phyloP scores from a whole-genome alignment of 164 flowering plant species.

The Vitis cinerea region DNA sequence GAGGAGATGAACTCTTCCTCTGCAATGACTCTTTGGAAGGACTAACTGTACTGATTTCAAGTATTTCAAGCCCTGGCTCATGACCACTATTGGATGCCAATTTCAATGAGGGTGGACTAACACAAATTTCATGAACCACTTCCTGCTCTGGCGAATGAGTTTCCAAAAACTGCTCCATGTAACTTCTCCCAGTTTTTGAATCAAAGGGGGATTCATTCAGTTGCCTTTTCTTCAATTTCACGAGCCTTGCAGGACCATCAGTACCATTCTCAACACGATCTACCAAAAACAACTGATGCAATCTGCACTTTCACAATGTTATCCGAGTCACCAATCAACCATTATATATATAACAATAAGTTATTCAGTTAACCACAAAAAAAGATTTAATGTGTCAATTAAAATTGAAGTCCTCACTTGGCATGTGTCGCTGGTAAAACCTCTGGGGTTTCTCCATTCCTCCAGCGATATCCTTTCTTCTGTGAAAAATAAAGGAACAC shows the following conservation, averaged over 20 bases:
- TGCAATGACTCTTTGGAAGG: slow-evolving; percentile 27
- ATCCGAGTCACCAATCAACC: slow-evolving; percentile 10
- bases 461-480: slow-evolving; percentile 74
- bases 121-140: slow-evolving; percentile 36
- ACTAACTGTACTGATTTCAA: slow-evolving; percentile 44
- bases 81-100: slow-evolving; percentile 27
- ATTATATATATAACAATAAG: background rate
- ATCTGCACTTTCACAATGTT: slow-evolving; percentile 41
- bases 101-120: slow-evolving; percentile 26
- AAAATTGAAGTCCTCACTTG: slow-evolving; percentile 49
- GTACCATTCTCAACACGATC: slow-evolving; percentile 56
- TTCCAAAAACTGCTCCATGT: slow-evolving; percentile 71
- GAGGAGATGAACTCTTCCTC: slow-evolving; percentile 37
- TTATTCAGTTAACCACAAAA: background rate
- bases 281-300: slow-evolving; percentile 71
- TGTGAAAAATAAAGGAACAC: slow-evolving; percentile 25
- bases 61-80: slow-evolving; percentile 48
- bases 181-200: slow-evolving; percentile 59
- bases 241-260: slow-evolving; percentile 49
- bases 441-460: slow-evolving; percentile 77
- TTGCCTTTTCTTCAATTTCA: slow-evolving; percentile 73
- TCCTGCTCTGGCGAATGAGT: slow-evolving; percentile 46
- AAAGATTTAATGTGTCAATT: background rate
- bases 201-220: slow-evolving; percentile 46
- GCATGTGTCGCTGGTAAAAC: slow-evolving; percentile 54